phyloP scores from a whole-genome alignment of 208 protist genomes.

The Leishmania major region DNA sequence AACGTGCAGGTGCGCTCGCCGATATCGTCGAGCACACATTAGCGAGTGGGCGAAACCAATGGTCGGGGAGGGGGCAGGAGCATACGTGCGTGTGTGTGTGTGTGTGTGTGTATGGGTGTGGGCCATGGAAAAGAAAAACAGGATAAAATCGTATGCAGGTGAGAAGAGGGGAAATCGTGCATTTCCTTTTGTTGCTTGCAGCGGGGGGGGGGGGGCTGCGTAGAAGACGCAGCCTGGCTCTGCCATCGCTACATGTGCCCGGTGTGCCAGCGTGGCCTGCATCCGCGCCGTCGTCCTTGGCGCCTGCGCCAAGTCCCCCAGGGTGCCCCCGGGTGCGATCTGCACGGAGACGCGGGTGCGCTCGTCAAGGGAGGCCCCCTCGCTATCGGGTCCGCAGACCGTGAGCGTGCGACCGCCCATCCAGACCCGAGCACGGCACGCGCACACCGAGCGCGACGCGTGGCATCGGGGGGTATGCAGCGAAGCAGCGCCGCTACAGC shows the following conservation, averaged over 20 bases:
- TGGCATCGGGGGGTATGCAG: neutral
- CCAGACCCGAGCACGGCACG: neutral
- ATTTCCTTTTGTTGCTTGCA: too few species aligned
- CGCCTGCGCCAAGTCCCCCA: neutral
- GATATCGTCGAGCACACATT: neutral
- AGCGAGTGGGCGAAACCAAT: neutral
- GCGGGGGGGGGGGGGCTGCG: too few species aligned
- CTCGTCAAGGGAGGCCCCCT: neutral
- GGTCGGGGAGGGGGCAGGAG: neutral
- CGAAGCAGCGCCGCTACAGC: neutral
- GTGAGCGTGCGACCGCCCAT: neutral
- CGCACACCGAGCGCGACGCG: neutral
- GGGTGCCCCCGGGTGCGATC: neutral
- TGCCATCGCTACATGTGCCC: neutral
- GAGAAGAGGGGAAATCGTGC: too few species aligned
- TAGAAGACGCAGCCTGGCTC: neutral
- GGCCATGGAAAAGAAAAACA: neutral
- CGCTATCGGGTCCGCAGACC: neutral
- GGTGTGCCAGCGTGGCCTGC: neutral
- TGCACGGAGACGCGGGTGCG: neutral
- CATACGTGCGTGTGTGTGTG: neutral
- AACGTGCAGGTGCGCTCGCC: neutral
- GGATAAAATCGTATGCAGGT: neutral
- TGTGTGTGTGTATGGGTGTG: slow-evolving; percentile 5
- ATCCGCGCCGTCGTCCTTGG: neutral